A percentile compares a stretch with the other conserved stretches of the same genome.
Conservation (phyloP, 2,329 filamentous ascomycete species). For the Aspergillus sp. region DNA sequence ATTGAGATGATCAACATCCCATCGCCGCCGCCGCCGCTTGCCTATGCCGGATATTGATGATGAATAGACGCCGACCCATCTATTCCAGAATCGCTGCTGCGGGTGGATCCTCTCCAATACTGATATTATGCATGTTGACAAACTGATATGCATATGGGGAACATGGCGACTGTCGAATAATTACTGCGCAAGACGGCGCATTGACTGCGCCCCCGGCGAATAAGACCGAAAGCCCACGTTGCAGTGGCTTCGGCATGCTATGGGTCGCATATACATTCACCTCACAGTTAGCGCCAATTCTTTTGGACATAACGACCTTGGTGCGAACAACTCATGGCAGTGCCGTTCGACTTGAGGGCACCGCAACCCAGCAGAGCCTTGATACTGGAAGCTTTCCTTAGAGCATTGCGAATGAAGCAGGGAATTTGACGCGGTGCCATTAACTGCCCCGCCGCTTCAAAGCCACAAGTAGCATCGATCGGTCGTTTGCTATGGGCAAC, state of each 20-base stretch:
- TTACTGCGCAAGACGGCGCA: background rate
- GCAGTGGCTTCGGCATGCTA: background rate
- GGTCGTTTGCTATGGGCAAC: background rate
- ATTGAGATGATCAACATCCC: background rate
- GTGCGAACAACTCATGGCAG: background rate
- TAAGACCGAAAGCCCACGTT: background rate
- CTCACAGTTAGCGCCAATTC: background rate
- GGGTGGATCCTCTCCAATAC: background rate
- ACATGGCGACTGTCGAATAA: background rate
- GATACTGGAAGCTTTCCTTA: background rate
- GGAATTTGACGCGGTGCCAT: background rate
- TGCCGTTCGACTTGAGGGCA: background rate
- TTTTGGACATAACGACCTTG: background rate
- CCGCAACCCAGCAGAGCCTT: background rate
- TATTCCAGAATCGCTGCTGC: background rate
- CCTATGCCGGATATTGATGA: background rate
- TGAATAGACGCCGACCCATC: background rate
- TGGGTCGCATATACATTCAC: background rate
- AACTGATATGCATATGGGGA: background rate
- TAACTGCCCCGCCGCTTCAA: background rate
- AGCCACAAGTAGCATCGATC: constrained; percentile 4
- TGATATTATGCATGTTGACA: constrained; percentile 1
- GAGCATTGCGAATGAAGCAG: background rate
- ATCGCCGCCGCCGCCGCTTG: background rate
- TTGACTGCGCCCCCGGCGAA: background rate